Conservation (phyloP, 148 eudicot genomes). For the Vaccinium darrowii region DNA sequence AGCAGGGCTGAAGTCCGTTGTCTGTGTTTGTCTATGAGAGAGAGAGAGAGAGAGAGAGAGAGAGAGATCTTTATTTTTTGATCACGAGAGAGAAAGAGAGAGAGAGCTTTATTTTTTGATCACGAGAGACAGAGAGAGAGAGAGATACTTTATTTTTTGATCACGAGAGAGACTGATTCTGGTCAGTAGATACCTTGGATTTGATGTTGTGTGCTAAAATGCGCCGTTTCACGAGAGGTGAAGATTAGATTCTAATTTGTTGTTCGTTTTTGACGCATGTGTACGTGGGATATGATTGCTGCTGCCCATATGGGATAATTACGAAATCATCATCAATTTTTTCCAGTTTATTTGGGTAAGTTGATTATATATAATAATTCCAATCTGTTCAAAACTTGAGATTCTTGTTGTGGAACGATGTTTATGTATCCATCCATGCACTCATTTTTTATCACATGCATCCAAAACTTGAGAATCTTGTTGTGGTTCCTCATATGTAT, state of each 20-base stretch:
- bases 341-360: constrained; percentile 61
- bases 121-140: neutral
- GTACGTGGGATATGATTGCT: constrained; percentile 24
- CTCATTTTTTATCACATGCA: neutral
- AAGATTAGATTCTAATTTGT: constrained; percentile 23
- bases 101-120: too few relatives aligned
- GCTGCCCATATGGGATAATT: constrained; percentile 22
- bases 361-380: neutral
- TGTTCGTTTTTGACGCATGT: constrained; percentile 25
- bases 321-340: constrained; percentile 12
- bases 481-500: constrained; percentile 1
- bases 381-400: too few relatives aligned
- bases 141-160: too few relatives aligned
- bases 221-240: constrained; percentile 6
- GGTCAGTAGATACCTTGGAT: neutral
- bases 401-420: too few relatives aligned
- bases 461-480: neutral
- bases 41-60: too few relatives aligned
- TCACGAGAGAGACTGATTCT: constrained; percentile 1
- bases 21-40: neutral
- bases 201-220: constrained; percentile 12
- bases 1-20: neutral
- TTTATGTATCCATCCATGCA: neutral
- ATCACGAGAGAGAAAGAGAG: too few relatives aligned
- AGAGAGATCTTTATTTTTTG: too few relatives aligned